Base-by-base conservation (phyloP, 805 yeast species). In the Ogataea wickerhamii region DNA sequence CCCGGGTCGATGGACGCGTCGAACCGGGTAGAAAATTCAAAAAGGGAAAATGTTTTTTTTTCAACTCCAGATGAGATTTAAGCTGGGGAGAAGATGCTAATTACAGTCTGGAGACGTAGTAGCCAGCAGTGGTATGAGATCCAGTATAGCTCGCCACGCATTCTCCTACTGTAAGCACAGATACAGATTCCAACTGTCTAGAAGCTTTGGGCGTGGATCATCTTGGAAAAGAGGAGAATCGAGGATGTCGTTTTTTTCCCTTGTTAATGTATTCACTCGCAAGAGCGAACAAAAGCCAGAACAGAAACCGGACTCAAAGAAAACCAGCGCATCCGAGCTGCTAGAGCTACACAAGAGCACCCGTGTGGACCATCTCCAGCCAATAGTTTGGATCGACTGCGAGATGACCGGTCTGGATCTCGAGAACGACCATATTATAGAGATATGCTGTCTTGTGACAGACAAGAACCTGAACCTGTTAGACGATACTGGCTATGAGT, bases 361-460 rank as follows among this genome's bases (percentile, higher is more conserved):
- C n/a, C 11, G 16, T 14, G 16, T 26, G 29, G 52, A 52, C 36
- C 38, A 36, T 18, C 27, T 44, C 18, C 49, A 52, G 20, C 68
- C 68, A 2, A 68, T 91, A 14, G 94, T 93, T 4, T 93, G 98
- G 98, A 73, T 93, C 13, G 98, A 93, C 64, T 93, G 98, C 63
- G 98, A 93, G 60, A 93, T 93, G 98, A 93, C 99, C 0, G 99
- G 99, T 0, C 66, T 93, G 27, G 83, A 91, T 51, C 78, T 80
- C n/a, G 60, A 64, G 33, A 69, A 71, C n/a, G 98, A 93, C 58
- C 78, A 74, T 41, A 89, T 93, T 50, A 85, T 93, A 43, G 98
- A 93, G 61, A 80, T 93, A 19, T 87, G 96, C 58, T 88, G 96
- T 58, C 66, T 91, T 27, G 70, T 93, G 32, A 93, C 99, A 2